A percentile compares a stretch with the other conserved stretches of the same genome.
Conservation (phyloP, 2,329 filamentous ascomycete species). For the Fusarium sp. region DNA sequence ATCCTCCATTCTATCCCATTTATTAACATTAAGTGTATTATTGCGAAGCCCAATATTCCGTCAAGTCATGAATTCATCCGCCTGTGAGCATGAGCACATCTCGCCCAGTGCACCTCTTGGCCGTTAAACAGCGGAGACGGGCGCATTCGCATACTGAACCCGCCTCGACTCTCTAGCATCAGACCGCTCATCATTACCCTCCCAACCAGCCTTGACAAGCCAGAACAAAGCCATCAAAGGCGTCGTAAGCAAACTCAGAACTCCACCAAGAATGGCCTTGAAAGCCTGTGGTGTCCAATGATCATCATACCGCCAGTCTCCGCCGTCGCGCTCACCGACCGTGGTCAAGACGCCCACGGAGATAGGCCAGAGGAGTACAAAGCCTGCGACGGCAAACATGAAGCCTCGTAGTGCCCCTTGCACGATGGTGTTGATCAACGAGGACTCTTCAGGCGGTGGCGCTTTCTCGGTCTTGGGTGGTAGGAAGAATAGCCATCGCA, state of each 20-base stretch:
- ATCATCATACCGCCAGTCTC: conserved; percentile 57
- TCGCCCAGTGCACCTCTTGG: background rate
- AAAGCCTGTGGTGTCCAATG: conserved; percentile 62
- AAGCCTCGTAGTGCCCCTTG: conserved; percentile 46
- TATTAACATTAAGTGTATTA: background rate
- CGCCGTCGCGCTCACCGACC: conserved; percentile 50
- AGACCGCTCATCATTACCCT: conserved; percentile 22
- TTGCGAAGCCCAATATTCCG: background rate
- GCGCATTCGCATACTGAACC: conserved; percentile 1
- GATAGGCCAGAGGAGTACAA: conserved; percentile 57
- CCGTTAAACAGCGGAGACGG: background rate
- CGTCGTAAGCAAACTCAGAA: conserved; percentile 59
- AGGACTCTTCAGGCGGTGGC: background rate
- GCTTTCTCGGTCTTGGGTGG: conserved; percentile 5
- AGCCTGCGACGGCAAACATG: conserved; percentile 49
- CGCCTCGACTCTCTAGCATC: conserved; percentile 17
- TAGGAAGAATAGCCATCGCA: conserved; percentile 54
- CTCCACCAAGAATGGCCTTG: conserved; percentile 61
- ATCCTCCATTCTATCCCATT: background rate
- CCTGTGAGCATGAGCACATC: background rate
- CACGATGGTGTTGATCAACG: conserved; percentile 38
- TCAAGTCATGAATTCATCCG: background rate
- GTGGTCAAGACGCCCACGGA: conserved; percentile 57
- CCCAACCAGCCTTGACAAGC: conserved; percentile 62
- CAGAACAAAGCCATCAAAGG: conserved; percentile 62